A percentile compares a stretch with the other conserved stretches of the same genome.
Conservation (phyloP, 2,329 filamentous ascomycete species). For the Paracamarosporium sp. region DNA sequence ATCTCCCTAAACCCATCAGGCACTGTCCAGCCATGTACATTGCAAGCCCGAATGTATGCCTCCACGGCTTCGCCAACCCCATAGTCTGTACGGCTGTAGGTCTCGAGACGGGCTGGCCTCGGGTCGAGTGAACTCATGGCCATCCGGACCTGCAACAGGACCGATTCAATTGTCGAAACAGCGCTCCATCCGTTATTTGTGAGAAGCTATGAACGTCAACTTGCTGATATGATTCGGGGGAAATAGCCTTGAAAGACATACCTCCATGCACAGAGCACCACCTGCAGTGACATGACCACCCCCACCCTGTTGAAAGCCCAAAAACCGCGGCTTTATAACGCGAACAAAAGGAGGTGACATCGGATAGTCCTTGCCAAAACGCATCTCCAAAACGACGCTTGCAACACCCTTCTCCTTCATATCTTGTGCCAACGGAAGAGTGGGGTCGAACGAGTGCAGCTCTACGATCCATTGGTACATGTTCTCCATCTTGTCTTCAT, state of each 20-base stretch:
- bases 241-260: conserved; percentile 19
- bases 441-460: conserved; percentile 78
- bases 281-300: conserved; percentile 87
- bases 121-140: conserved; percentile 75
- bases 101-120: conserved; percentile 71
- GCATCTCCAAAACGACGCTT: conserved; percentile 81
- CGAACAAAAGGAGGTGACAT: conserved; percentile 84
- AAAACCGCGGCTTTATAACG: conserved; percentile 79
- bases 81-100: conserved; percentile 60
- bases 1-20: conserved; percentile 67
- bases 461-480: conserved; percentile 93
- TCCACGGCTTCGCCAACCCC: conserved; percentile 72
- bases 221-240: not conserved
- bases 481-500: conserved; percentile 70
- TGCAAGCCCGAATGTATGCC: conserved; percentile 74
- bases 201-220: conserved; percentile 64
- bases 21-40: conserved; percentile 74
- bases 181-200: conserved; percentile 85
- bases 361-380: conserved; percentile 79
- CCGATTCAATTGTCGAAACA: conserved; percentile 75
- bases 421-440: conserved; percentile 74
- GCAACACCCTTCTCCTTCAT: conserved; percentile 68
- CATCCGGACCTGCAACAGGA: conserved; percentile 81
- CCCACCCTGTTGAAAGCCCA: conserved; percentile 74
- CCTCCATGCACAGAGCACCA: conserved; percentile 80